Evolutionary conservation across 768 basidiomycete species (phyloP).

Genomic region (Inosperma sp.): DNA sequence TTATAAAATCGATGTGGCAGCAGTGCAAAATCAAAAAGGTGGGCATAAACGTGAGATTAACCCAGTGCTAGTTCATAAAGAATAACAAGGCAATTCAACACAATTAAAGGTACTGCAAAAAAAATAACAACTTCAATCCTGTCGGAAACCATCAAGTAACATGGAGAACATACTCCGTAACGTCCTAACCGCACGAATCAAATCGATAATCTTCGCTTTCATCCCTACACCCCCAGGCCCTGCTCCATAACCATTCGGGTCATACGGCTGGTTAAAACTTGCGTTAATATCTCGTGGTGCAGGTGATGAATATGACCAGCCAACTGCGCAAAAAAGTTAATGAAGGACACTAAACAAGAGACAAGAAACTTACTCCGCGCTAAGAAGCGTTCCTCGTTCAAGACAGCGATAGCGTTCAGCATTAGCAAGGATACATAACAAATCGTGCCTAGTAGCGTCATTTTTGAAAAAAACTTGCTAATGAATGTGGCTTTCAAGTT

Average conservation of each 20-base stretch:
- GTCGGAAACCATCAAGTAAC: conserved; percentile 12
- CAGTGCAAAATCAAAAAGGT: too few species aligned
- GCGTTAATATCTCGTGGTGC: conserved; percentile 54
- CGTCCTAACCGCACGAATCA: conserved; percentile 93
- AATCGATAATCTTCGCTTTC: conserved; percentile 83
- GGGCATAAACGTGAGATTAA: too few species aligned
- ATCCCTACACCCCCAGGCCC: conserved; percentile 57
- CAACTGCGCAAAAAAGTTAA: conserved; percentile 51
- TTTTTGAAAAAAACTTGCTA: conserved; percentile 17
- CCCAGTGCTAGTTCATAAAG: conserved; percentile 77
- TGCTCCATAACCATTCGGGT: conserved; percentile 55
- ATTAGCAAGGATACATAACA: conserved; percentile 84
- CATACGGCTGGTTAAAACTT: conserved; percentile 63
- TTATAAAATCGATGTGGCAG: too few species aligned
- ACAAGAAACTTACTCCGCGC: conserved; percentile 65
- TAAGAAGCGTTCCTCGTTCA: conserved; percentile 95
- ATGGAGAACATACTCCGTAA: conserved; percentile 77
- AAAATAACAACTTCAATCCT: conserved; percentile 2
- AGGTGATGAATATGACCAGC: conserved; percentile 71
- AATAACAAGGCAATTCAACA: conserved; percentile 81
- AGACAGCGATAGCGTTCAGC: conserved; percentile 90
- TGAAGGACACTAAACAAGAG: background rate
- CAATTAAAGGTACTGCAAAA: conserved; percentile 82
- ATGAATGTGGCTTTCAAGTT: background rate
- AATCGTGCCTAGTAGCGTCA: conserved; percentile 64